Conservation (phyloP, 1,139 yeast genomes). For the Diutina ranongensis region DNA sequence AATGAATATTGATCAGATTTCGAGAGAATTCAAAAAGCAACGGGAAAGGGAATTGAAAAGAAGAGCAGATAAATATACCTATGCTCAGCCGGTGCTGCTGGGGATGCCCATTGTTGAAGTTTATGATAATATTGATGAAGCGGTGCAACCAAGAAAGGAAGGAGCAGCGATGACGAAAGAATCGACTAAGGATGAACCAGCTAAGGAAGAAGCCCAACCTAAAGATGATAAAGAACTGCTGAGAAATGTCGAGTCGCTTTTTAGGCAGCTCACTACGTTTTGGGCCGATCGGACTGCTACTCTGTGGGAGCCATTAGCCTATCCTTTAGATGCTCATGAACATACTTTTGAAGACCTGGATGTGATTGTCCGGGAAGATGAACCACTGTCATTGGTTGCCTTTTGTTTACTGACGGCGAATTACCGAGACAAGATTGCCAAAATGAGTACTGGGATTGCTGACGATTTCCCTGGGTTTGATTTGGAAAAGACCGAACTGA, state of each 20-base stretch:
- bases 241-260: slow-evolving; percentile 62
- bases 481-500: slow-evolving; percentile 8
- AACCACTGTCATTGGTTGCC: slow-evolving; percentile 90
- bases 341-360: slow-evolving; percentile 92
- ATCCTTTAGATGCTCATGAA: slow-evolving; percentile 71
- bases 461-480: slow-evolving; percentile 9
- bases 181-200: slow-evolving; percentile 7
- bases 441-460: slow-evolving; percentile 13
- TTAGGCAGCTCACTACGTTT: slow-evolving; percentile 78
- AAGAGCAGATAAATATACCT: background rate
- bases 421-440: slow-evolving; percentile 53
- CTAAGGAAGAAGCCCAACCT: background rate
- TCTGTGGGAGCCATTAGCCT: slow-evolving; percentile 85
- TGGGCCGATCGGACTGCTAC: slow-evolving; percentile 98
- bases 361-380: slow-evolving; percentile 91
- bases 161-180: background rate
- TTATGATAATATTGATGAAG: slow-evolving; percentile 81
- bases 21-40: background rate
- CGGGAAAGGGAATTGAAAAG: slow-evolving; percentile 1
- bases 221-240: background rate
- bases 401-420: slow-evolving; percentile 82
- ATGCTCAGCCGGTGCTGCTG: slow-evolving; percentile 4
- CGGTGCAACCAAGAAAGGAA: slow-evolving; percentile 36
- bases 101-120: slow-evolving; percentile 76
- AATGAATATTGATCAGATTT: slow-evolving; percentile 4